Percentiles rank a stretch among this genome's conserved stretches.
Conservation (phyloP, 1,284 basidiomycete genomes). For the Singerocomus inundabilis region DNA sequence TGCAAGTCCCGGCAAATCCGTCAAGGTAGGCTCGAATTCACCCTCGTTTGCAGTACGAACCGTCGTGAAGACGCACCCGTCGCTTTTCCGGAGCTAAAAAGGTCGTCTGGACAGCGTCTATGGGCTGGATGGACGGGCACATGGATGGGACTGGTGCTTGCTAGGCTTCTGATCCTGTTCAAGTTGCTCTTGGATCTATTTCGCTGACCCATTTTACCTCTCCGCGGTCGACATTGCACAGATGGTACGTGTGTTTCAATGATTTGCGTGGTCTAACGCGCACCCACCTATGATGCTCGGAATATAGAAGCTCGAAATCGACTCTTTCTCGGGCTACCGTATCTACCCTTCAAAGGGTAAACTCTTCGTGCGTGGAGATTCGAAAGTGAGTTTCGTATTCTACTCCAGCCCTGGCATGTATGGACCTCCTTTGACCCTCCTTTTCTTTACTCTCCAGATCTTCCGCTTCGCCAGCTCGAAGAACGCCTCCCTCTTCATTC, state of each 20-base stretch:
- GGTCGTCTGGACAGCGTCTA: slow-evolving; percentile 21
- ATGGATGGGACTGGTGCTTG: slow-evolving; percentile 42
- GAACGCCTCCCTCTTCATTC: slow-evolving; percentile 95
- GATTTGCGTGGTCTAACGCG: not conserved
- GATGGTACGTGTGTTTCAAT: slow-evolving; percentile 47
- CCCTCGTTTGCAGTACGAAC: slow-evolving; percentile 16
- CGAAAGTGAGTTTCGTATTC: slow-evolving; percentile 66
- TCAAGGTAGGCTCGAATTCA: slow-evolving; percentile 56
- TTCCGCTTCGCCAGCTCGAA: slow-evolving; percentile 92
- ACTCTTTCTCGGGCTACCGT: slow-evolving; percentile 93
- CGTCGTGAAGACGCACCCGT: slow-evolving; percentile 8
- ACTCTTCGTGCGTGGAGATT: slow-evolving; percentile 94
- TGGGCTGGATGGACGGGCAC: slow-evolving; percentile 44
- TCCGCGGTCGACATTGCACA: slow-evolving; percentile 22
- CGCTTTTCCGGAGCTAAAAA: slow-evolving; percentile 11
- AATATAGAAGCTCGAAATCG: slow-evolving; percentile 94
- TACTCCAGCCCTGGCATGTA: not conserved
- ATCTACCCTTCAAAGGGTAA: slow-evolving; percentile 97
- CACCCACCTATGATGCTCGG: slow-evolving; percentile 27
- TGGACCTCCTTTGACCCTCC: not conserved
- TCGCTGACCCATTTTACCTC: slow-evolving; percentile 26
- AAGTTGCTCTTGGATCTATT: slow-evolving; percentile 6
- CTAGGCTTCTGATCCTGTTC: slow-evolving; percentile 13
- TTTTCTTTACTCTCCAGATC: slow-evolving; percentile 50
- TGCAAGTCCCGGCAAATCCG: slow-evolving; percentile 38